Evolutionary conservation across 139 green algal species (phyloP).

Genomic region (Chlamydomonas schloesseri): DNA sequence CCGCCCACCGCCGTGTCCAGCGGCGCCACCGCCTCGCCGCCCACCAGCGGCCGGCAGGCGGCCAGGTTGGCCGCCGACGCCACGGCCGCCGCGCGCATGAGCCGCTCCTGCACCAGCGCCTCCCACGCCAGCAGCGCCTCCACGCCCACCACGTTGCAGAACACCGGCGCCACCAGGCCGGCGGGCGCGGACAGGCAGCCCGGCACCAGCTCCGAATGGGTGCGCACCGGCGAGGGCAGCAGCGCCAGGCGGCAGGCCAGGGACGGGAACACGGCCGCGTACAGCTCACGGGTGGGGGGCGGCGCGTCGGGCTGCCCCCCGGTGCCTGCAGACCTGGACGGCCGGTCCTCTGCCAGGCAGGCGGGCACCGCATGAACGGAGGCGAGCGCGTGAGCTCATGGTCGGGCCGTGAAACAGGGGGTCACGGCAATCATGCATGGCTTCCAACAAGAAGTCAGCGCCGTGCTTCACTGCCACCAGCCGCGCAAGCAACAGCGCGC

Average conservation of each 20-base stretch:
- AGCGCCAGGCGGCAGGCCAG: neutral
- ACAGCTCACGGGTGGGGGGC: neutral
- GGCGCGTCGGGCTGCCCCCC: too few species aligned
- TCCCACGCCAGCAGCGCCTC: neutral
- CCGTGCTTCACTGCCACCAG: too few species aligned
- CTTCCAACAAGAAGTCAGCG: too few species aligned
- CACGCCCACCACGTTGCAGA: constrained; percentile 2
- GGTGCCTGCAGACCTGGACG: too few species aligned
- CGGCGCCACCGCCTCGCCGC: neutral
- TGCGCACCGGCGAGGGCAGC: neutral
- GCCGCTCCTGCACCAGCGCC: neutral
- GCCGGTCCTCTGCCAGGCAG: too few species aligned
- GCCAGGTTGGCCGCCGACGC: neutral
- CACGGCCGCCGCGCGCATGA: neutral
- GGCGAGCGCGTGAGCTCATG: too few species aligned
- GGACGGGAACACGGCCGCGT: neutral
- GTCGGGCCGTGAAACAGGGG: too few species aligned
- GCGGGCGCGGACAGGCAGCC: neutral
- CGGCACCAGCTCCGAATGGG: neutral
- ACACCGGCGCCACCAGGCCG: neutral
- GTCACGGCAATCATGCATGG: too few species aligned
- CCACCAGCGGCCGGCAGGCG: neutral
- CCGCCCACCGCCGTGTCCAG: neutral
- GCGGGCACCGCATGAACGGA: too few species aligned
- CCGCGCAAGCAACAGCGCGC: too few species aligned